Conservation (phyloP, 169 alveolate genomes). For the Cytauxzoon felis region DNA sequence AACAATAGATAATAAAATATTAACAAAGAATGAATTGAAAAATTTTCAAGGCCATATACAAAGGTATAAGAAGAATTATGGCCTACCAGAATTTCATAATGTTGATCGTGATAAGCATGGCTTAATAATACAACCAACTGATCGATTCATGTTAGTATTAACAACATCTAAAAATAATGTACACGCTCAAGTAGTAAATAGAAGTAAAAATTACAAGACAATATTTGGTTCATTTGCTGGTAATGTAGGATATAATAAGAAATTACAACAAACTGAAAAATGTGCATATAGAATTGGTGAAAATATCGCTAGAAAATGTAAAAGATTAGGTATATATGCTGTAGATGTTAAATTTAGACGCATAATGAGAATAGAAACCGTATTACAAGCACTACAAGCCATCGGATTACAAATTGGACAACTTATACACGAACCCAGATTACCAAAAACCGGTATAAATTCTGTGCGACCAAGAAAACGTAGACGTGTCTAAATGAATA, state of each 20-base stretch:
- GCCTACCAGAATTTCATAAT: conserved; percentile 80
- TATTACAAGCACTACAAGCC: conserved; percentile 82
- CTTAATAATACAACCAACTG: conserved; percentile 80
- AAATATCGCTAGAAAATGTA: conserved; percentile 82
- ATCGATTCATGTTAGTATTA: conserved; percentile 71
- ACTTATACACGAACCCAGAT: conserved; percentile 80
- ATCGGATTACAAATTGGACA: conserved; percentile 75
- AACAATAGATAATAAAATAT: conserved; percentile 26
- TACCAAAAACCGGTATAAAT: conserved; percentile 80
- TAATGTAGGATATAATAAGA: conserved; percentile 79
- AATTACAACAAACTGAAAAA: conserved; percentile 75
- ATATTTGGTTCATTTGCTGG: conserved; percentile 81
- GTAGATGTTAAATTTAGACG: conserved; percentile 79
- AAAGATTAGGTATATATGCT: conserved; percentile 77
- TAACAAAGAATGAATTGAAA: conserved; percentile 56
- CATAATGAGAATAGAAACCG: conserved; percentile 75
- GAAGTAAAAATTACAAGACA: conserved; percentile 73
- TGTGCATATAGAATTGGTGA: conserved; percentile 83
- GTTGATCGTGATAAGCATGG: conserved; percentile 80
- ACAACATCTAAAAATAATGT: conserved; percentile 84
- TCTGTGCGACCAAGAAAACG: conserved; percentile 80
- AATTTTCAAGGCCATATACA: conserved; percentile 57
- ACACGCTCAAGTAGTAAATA: conserved; percentile 77
- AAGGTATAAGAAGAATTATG: conserved; percentile 55
- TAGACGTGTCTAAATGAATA: conserved; percentile 70